Conservation (phyloP, 2,329 filamentous ascomycete species). For the Cadophora sp. region DNA sequence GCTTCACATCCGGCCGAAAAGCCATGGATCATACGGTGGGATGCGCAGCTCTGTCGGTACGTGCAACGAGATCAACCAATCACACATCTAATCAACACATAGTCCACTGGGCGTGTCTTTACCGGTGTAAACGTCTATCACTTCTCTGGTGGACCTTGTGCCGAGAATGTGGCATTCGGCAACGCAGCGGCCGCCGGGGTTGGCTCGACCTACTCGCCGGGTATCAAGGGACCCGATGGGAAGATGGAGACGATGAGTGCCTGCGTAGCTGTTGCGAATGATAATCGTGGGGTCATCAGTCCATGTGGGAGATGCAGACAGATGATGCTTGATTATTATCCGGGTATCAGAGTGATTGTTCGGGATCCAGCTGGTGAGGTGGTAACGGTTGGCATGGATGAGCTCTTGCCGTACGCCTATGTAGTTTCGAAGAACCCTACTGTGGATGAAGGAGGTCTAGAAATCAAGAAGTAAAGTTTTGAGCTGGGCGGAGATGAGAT, state of each 20-base stretch:
- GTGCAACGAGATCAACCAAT: neutral
- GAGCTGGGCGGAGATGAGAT: neutral
- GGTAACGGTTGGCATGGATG: conserved; percentile 25
- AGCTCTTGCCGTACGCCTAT: conserved; percentile 34
- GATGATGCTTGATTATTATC: conserved; percentile 37
- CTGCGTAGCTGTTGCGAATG: conserved; percentile 31
- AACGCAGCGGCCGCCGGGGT: conserved; percentile 31
- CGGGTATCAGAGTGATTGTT: conserved; percentile 32
- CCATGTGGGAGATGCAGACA: conserved; percentile 37
- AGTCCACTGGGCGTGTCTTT: conserved; percentile 28
- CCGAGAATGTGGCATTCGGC: conserved; percentile 31
- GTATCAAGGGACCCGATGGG: conserved; percentile 2
- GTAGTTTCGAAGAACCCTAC: neutral
- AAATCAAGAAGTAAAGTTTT: neutral
- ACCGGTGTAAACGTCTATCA: conserved; percentile 35
- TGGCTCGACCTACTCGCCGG: conserved; percentile 21
- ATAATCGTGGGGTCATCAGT: conserved; percentile 32
- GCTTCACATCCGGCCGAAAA: conserved; percentile 2
- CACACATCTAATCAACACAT: neutral
- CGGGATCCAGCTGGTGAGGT: conserved; percentile 15
- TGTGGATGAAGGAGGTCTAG: neutral
- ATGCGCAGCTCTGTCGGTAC: conserved; percentile 24
- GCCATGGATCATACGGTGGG: conserved; percentile 31
- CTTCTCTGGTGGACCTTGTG: conserved; percentile 28
- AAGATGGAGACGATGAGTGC: conserved; percentile 20